These are phyloP conservation scores for Tylopilus sp. DNA, from an alignment of 768 basidiomycete genomes.

Conservation along the genomic window DNA sequence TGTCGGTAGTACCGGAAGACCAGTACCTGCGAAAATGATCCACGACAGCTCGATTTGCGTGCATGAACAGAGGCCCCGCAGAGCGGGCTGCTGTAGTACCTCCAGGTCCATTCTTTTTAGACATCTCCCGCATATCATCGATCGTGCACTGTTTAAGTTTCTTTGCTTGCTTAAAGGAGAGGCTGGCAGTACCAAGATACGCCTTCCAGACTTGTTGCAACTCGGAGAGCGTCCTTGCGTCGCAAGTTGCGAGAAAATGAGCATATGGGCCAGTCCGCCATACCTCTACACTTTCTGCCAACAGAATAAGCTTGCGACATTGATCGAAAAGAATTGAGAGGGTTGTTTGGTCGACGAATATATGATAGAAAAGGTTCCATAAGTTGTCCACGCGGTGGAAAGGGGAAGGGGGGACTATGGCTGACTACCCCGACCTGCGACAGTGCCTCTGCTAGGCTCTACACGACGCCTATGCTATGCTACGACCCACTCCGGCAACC, in stretches of 20 bases:
- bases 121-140: constrained; percentile 9
- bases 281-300: constrained; percentile 13
- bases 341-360: constrained; percentile 17
- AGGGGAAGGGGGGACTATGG: too few species aligned
- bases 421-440: too few species aligned
- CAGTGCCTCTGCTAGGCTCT: too few species aligned
- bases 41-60: background rate
- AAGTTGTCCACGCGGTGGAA: constrained; percentile 11
- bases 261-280: constrained; percentile 28
- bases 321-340: constrained; percentile 20
- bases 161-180: constrained; percentile 6
- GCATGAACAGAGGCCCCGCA: constrained; percentile 21
- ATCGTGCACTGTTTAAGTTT: constrained; percentile 9
- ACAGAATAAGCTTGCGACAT: constrained; percentile 23
- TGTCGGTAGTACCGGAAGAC: constrained; percentile 19
- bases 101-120: background rate
- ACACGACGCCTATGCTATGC: too few species aligned
- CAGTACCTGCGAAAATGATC: constrained; percentile 25
- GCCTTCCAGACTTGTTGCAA: constrained; percentile 21
- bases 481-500: too few species aligned
- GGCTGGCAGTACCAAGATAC: constrained; percentile 11
- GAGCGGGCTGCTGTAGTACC: constrained; percentile 20
- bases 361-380: constrained; percentile 28
- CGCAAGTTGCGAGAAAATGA: constrained; percentile 21
- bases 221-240: constrained; percentile 15